phyloP scores from a whole-genome alignment of 1,284 basidiomycete genomes.

The Austroboletus niveus region DNA sequence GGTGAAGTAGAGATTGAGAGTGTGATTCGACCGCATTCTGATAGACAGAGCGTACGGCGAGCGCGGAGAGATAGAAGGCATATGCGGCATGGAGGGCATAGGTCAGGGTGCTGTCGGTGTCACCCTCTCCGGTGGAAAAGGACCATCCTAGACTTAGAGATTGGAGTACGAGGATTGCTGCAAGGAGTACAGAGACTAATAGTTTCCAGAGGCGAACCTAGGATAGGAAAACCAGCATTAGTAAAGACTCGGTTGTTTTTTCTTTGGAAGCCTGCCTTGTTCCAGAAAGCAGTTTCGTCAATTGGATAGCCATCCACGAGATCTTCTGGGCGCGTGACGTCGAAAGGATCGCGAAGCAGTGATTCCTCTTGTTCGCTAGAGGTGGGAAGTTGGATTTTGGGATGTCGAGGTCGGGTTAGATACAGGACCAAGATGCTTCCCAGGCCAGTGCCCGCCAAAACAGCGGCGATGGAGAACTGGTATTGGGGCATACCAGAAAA shows the following conservation, averaged over 20 bases:
- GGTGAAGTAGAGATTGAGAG: conserved; percentile 62
- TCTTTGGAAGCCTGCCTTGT: conserved; percentile 43
- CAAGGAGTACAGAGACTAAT: conserved; percentile 44
- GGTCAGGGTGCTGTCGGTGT: conserved; percentile 32
- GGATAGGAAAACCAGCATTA: conserved; percentile 5
- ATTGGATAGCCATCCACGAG: conserved; percentile 74
- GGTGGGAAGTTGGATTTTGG: conserved; percentile 56
- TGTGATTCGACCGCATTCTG: conserved; percentile 53
- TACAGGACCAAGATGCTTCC: conserved; percentile 47
- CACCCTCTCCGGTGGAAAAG: conserved; percentile 35
- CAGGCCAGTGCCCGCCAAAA: conserved; percentile 43
- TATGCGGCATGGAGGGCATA: conserved; percentile 53
- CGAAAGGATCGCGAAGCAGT: conserved; percentile 65
- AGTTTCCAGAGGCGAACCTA: conserved; percentile 61
- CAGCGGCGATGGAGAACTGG: conserved; percentile 54
- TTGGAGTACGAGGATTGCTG: conserved; percentile 48
- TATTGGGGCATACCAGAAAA: conserved; percentile 51
- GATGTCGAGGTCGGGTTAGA: conserved; percentile 41
- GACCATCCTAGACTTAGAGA: conserved; percentile 54
- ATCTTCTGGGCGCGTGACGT: conserved; percentile 71
- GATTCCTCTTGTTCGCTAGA: conserved; percentile 37
- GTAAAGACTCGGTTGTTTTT: not conserved
- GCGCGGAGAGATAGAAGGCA: conserved; percentile 57
- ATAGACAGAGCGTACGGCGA: conserved; percentile 54
- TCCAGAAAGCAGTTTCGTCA: conserved; percentile 72